A percentile compares a stretch with the other conserved stretches of the same genome.
Evolutionary conservation across 768 basidiomycete species (phyloP).

Genomic region (Xerocomellus dryophilus): DNA sequence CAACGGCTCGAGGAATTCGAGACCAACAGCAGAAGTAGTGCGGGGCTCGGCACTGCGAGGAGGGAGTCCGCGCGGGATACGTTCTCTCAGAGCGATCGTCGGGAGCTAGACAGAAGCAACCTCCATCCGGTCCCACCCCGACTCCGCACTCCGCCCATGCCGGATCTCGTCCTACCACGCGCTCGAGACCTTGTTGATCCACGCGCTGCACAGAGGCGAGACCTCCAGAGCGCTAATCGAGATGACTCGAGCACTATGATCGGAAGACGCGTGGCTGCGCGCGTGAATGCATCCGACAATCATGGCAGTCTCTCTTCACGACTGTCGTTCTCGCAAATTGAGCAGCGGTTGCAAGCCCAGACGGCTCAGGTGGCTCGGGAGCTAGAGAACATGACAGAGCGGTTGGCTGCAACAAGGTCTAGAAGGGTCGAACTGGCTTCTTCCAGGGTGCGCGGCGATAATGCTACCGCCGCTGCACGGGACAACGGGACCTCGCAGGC

Average conservation of each 20-base stretch:
- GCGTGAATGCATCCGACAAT: conserved; percentile 21
- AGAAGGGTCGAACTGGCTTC: conserved; percentile 26
- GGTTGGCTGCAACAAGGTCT: conserved; percentile 20
- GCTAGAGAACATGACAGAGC: conserved; percentile 32
- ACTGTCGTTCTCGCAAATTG: conserved; percentile 24
- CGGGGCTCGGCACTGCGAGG: background rate
- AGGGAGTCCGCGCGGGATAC: conserved; percentile 23
- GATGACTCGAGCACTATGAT: conserved; percentile 37
- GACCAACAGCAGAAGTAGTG: conserved; percentile 6
- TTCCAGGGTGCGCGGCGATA: conserved; percentile 8
- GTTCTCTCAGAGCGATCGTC: conserved; percentile 17
- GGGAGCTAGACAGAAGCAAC: conserved; percentile 17
- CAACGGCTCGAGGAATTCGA: conserved; percentile 35
- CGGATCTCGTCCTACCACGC: conserved; percentile 26
- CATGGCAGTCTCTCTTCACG: conserved; percentile 18
- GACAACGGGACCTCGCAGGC: background rate
- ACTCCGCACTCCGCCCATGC: conserved; percentile 31
- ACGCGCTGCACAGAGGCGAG: conserved; percentile 16
- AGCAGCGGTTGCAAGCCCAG: conserved; percentile 30
- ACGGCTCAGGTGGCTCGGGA: conserved; percentile 33
- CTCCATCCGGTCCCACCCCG: conserved; percentile 10
- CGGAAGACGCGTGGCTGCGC: conserved; percentile 35
- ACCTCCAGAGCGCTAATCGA: conserved; percentile 15
- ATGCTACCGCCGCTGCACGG: background rate
- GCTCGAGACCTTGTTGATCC: conserved; percentile 15